Evolutionary conservation across 2,329 filamentous ascomycete species (phyloP).

Genomic region (Alternaria burnsii): DNA sequence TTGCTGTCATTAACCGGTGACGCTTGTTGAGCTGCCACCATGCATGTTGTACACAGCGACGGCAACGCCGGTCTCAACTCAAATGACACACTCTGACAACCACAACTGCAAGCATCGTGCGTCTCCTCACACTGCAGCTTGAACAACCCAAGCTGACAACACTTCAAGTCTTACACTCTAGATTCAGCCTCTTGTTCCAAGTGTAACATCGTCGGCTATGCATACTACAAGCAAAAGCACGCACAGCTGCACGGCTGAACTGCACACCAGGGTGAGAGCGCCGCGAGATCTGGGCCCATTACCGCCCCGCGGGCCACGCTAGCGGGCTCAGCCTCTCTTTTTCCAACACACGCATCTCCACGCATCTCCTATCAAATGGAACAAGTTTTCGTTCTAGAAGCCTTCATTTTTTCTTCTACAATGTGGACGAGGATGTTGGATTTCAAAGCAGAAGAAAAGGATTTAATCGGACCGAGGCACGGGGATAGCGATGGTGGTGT

Average conservation of each 20-base stretch:
- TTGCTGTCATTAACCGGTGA: neutral
- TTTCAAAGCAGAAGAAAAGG: slow-evolving; percentile 1
- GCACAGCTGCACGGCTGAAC: neutral
- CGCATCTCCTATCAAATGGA: neutral
- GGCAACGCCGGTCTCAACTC: neutral
- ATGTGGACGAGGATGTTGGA: neutral
- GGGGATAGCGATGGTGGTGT: slow-evolving; percentile 2
- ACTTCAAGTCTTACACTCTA: slow-evolving; percentile 1
- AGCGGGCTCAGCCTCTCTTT: neutral
- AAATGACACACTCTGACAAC: neutral
- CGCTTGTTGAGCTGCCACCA: neutral
- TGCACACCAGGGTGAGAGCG: neutral
- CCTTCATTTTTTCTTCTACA: neutral
- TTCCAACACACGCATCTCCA: neutral
- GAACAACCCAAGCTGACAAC: slow-evolving; percentile 4
- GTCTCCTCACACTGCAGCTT: neutral
- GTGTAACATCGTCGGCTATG: slow-evolving; percentile 3
- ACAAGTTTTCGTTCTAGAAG: slow-evolving; percentile 1
- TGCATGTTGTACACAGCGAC: neutral
- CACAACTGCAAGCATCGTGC: neutral
- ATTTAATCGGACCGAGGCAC: slow-evolving; percentile 3
- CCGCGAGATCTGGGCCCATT: slow-evolving; percentile 1
- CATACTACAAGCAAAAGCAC: neutral
- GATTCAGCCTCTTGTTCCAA: slow-evolving; percentile 4
- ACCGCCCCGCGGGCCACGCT: neutral